Percentiles rank a stretch among this genome's conserved stretches.
phyloP scores from a whole-genome alignment of 176 grass and related monocot species.

The Triticum turgidum region DNA sequence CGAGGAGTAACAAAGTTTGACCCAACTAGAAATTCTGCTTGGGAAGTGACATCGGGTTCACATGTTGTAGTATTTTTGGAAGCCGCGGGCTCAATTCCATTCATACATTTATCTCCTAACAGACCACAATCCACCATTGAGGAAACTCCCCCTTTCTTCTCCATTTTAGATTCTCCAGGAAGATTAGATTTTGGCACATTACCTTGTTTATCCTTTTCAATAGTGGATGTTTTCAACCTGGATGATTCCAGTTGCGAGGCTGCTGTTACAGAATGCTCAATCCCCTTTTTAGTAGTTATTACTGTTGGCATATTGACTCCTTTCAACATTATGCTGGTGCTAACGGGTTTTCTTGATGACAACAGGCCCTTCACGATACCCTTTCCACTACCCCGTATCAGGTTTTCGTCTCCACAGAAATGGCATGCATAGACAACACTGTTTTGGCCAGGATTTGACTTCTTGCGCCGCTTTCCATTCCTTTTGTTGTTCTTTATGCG shows the following conservation, averaged over 20 bases:
- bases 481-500: constrained; percentile 44
- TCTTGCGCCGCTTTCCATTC: constrained; percentile 40
- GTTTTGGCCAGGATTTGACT: constrained; percentile 52
- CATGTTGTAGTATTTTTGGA: background rate
- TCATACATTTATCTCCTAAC: background rate
- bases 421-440: constrained; percentile 57
- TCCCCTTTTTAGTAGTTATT: background rate
- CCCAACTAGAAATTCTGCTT: background rate
- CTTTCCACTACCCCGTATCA: constrained; percentile 63
- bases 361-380: constrained; percentile 51
- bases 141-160: background rate
- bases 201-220: constrained; percentile 13
- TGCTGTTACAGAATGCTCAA: constrained; percentile 18
- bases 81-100: background rate
- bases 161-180: background rate
- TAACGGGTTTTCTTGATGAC: constrained; percentile 31
- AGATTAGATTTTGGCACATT: background rate
- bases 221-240: background rate
- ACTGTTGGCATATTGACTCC: background rate
- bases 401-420: constrained; percentile 64
- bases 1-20: constrained; percentile 32
- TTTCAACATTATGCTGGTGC: too few species aligned
- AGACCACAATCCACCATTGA: background rate
- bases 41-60: background rate
- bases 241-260: background rate